These are phyloP conservation scores for Boletus subcaerulescens DNA, from an alignment of 768 basidiomycete genomes.

Conservation along the genomic window DNA sequence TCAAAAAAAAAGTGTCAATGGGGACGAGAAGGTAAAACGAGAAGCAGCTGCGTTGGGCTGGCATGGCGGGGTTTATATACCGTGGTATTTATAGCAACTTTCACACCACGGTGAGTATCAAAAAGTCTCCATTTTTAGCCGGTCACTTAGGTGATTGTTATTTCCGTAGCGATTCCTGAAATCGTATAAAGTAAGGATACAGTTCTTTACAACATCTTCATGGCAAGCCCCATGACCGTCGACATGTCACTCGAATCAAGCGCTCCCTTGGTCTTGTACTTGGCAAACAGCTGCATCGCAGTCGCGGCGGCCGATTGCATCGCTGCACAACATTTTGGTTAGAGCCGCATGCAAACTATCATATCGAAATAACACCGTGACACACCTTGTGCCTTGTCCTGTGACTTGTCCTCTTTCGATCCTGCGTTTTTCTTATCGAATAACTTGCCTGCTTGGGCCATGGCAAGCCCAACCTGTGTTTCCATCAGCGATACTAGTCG, in stretches of 20 bases:
- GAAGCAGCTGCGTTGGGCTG: background rate
- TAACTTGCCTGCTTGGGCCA: conserved; percentile 31
- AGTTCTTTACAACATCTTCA: conserved; percentile 18
- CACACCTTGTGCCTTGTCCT: conserved; percentile 29
- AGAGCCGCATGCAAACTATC: background rate
- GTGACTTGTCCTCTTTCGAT: conserved; percentile 2
- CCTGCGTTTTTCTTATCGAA: conserved; percentile 33
- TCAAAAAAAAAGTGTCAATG: conserved; percentile 18
- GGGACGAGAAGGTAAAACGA: background rate
- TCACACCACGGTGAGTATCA: background rate
- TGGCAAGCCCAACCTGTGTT: conserved; percentile 27
- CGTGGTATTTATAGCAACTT: conserved; percentile 7
- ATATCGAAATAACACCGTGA: background rate
- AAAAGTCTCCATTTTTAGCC: too few species aligned
- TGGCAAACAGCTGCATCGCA: conserved; percentile 26
- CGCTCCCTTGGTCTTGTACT: conserved; percentile 26
- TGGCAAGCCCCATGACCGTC: conserved; percentile 23
- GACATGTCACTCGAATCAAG: conserved; percentile 32
- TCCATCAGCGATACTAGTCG: background rate
- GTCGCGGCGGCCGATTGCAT: conserved; percentile 32
- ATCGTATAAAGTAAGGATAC: too few species aligned
- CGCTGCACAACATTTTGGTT: conserved; percentile 8
- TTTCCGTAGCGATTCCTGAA: too few species aligned
- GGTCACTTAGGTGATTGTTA: too few species aligned
- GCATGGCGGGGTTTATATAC: conserved; percentile 2